Conservation (phyloP, 805 yeast species). For the Ogataea glucozyma region DNA sequence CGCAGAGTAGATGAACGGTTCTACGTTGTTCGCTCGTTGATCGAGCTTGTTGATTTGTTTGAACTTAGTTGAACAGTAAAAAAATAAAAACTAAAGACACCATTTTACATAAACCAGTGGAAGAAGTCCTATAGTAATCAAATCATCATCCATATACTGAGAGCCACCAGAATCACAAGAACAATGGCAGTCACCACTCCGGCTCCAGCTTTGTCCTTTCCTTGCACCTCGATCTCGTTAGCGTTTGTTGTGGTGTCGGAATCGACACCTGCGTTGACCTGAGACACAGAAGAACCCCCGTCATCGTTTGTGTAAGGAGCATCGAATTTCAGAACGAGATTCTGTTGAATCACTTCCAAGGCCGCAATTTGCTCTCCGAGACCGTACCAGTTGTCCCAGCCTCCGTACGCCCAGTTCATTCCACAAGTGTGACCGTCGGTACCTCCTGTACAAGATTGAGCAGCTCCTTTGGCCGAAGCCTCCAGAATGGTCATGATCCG, state of each 20-base stretch:
- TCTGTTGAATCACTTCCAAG: conserved; percentile 58
- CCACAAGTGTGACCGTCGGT: conserved; percentile 89
- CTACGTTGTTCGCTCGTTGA: conserved; percentile 22
- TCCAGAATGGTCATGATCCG: conserved; percentile 37
- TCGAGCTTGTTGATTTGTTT: conserved; percentile 14
- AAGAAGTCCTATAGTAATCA: too few species aligned
- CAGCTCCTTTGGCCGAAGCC: conserved; percentile 68
- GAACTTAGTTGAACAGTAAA: conserved; percentile 1
- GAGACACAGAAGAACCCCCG: conserved; percentile 61
- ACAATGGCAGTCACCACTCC: conserved; percentile 81
- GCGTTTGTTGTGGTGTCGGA: conserved; percentile 47
- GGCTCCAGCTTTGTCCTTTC: conserved; percentile 84
- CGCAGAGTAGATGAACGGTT: conserved; percentile 17
- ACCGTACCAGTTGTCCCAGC: conserved; percentile 72
- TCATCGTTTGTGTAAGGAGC: conserved; percentile 61
- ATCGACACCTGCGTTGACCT: conserved; percentile 45
- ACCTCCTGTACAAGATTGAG: conserved; percentile 81
- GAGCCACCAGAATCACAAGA: conserved; percentile 57
- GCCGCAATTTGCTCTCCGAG: conserved; percentile 86
- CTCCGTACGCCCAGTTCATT: conserved; percentile 57
- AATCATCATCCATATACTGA: conserved; percentile 73
- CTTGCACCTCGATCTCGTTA: conserved; percentile 49
- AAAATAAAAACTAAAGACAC: neutral
- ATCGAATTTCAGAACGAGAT: conserved; percentile 39
- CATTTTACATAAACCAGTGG: neutral